These are phyloP conservation scores for Kokia cookei DNA, from an alignment of 441 rosid genomes.

Conservation along the genomic window DNA sequence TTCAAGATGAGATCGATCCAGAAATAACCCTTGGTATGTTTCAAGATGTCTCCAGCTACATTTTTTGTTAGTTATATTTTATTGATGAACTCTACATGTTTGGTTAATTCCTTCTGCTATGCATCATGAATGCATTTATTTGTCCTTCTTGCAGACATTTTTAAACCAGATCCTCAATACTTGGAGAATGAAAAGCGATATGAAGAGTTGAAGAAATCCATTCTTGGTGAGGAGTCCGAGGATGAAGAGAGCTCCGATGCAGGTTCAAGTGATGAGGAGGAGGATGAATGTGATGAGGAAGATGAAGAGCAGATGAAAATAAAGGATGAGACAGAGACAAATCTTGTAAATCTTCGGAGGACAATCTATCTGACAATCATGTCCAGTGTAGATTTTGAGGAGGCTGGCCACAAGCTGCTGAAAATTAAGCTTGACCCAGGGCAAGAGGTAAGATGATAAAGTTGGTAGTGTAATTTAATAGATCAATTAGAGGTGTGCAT, in stretches of 20 bases:
- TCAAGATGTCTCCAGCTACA: constrained; percentile 3
- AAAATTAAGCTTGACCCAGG: constrained; percentile 92
- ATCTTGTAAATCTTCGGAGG: constrained; percentile 86
- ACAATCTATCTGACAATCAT: constrained; percentile 91
- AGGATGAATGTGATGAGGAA: not conserved
- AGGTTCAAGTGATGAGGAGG: constrained; percentile 54
- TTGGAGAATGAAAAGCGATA: constrained; percentile 77
- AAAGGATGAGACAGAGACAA: constrained; percentile 87
- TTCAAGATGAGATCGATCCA: constrained; percentile 58
- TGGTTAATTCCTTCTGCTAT: not conserved
- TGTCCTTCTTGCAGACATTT: constrained; percentile 55
- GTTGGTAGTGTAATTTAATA: not conserved
- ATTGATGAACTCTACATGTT: not conserved
- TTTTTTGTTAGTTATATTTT: not conserved
- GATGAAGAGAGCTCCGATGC: constrained; percentile 75
- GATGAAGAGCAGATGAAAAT: constrained; percentile 62
- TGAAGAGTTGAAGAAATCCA: constrained; percentile 75
- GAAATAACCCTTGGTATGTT: constrained; percentile 74
- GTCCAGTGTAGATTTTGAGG: constrained; percentile 98
- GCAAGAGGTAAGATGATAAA: constrained; percentile 63
- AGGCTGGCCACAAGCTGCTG: constrained; percentile 91
- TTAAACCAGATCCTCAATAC: constrained; percentile 71
- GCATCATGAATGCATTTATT: not conserved
- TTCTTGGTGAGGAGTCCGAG: constrained; percentile 78
- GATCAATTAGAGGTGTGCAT: not conserved